Conservation (phyloP, 1,284 basidiomycete species). For the Irpex lacteus region DNA sequence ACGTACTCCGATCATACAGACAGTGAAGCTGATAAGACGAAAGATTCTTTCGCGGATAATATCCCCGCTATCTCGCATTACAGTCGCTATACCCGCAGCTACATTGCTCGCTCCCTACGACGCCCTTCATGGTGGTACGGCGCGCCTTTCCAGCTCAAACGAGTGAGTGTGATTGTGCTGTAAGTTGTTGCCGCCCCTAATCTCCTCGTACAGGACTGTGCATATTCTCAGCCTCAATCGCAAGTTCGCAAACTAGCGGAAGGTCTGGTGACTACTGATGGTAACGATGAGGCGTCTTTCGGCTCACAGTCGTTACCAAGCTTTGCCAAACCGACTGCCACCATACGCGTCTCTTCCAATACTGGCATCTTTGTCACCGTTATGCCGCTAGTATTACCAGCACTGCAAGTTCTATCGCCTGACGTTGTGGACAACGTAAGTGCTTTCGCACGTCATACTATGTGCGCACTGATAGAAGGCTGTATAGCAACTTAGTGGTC, state of each 20-base stretch:
- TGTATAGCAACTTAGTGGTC: constrained; percentile 24
- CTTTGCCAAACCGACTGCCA: constrained; percentile 13
- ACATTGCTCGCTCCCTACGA: constrained; percentile 21
- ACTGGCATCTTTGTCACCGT: constrained; percentile 18
- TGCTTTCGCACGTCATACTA: background rate
- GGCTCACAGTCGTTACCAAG: constrained; percentile 1
- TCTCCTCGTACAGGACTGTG: background rate
- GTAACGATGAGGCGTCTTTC: background rate
- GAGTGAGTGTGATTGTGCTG: constrained; percentile 15
- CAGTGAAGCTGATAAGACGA: constrained; percentile 5
- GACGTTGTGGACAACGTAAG: constrained; percentile 22
- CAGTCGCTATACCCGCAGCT: constrained; percentile 29
- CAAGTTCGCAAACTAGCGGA: background rate
- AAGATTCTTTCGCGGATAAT: constrained; percentile 10
- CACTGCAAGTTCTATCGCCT: constrained; percentile 14
- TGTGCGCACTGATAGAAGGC: background rate
- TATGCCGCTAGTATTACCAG: constrained; percentile 25
- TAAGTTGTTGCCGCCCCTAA: background rate
- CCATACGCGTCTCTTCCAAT: constrained; percentile 17
- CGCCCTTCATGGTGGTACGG: constrained; percentile 33
- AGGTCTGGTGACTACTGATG: background rate
- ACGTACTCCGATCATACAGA: constrained; percentile 4
- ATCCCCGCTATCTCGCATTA: constrained; percentile 23
- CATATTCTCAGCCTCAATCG: background rate
- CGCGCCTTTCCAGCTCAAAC: constrained; percentile 37